These are phyloP conservation scores for Sarocladium oryzae DNA, from an alignment of 2,329 filamentous ascomycete genomes.

Conservation along the genomic window DNA sequence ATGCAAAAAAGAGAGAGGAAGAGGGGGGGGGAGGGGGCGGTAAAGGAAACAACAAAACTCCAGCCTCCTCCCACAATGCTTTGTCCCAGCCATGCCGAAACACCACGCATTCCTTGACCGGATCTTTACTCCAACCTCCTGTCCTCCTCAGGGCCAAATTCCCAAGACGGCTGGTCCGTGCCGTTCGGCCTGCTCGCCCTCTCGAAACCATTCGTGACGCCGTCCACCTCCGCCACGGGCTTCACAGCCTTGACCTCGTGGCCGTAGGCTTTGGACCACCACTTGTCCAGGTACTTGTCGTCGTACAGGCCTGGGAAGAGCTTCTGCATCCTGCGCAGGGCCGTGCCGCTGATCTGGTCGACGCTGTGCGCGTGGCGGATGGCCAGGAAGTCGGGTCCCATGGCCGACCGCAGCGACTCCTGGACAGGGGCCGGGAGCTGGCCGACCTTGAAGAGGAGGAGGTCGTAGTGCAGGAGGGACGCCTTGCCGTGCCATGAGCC, in stretches of 20 bases:
- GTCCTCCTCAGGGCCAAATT: conserved; percentile 40
- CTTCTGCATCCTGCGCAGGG: conserved; percentile 46
- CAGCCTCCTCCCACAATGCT: too few relatives aligned
- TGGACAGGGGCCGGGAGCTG: conserved; percentile 48
- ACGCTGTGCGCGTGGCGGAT: conserved; percentile 57
- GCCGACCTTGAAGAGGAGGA: conserved; percentile 56
- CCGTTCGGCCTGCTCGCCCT: conserved; percentile 43
- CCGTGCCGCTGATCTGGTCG: conserved; percentile 56
- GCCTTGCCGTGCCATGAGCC: conserved; percentile 61
- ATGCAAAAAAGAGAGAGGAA: too few relatives aligned
- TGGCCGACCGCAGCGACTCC: conserved; percentile 39
- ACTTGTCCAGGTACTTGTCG: conserved; percentile 41
- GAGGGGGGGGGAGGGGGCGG: too few relatives aligned
- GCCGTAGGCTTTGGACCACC: conserved; percentile 37
- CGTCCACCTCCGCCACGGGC: conserved; percentile 38
- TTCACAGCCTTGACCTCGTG: conserved; percentile 33
- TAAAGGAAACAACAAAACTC: too few relatives aligned
- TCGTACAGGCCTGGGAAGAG: conserved; percentile 49
- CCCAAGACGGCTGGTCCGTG: conserved; percentile 51
- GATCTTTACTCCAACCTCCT: neutral
- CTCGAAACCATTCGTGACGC: conserved; percentile 38
- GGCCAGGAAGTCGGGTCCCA: conserved; percentile 46
- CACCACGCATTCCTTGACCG: neutral
- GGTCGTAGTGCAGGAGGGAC: conserved; percentile 62
- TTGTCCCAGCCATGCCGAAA: neutral